Conservation (phyloP, 306 rosid genomes). For the Alnus glutinosa region DNA sequence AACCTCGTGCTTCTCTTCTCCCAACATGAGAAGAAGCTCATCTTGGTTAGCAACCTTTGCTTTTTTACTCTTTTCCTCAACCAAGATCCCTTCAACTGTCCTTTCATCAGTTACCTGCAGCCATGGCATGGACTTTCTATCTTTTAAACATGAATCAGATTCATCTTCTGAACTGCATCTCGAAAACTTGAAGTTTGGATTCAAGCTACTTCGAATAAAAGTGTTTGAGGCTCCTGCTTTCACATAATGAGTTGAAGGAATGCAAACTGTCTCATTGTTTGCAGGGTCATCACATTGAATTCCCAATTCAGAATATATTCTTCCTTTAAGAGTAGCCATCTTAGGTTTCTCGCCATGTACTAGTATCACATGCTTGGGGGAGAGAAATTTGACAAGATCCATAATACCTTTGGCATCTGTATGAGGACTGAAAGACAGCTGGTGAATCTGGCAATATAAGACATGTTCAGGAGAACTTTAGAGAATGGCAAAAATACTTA, state of each 20-base stretch:
- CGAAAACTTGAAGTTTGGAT: conserved; percentile 69
- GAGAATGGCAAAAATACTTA: conserved; percentile 14
- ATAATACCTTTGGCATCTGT: conserved; percentile 94
- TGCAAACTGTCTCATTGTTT: conserved; percentile 60
- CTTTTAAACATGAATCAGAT: conserved; percentile 26
- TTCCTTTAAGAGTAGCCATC: conserved; percentile 72
- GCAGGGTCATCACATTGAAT: conserved; percentile 78
- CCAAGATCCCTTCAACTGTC: conserved; percentile 66
- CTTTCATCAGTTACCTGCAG: conserved; percentile 70
- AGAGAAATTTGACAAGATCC: conserved; percentile 89
- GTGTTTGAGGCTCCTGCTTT: conserved; percentile 56
- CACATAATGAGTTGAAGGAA: conserved; percentile 55
- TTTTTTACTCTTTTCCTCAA: conserved; percentile 51
- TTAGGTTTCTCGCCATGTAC: conserved; percentile 94
- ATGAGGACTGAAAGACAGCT: conserved; percentile 90
- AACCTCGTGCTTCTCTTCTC: conserved; percentile 50
- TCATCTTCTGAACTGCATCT: conserved; percentile 38
- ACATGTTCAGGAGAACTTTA: conserved; percentile 9
- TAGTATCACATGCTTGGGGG: conserved; percentile 84
- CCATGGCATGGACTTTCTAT: conserved; percentile 26
- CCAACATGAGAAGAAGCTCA: conserved; percentile 63
- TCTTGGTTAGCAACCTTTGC: conserved; percentile 63
- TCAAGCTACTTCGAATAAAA: conserved; percentile 53
- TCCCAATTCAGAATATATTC: conserved; percentile 77
- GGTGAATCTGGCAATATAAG: conserved; percentile 72